Evolutionary conservation across 2,329 filamentous ascomycete genomes (phyloP).

Genomic region (Diaporthe helianthi): DNA sequence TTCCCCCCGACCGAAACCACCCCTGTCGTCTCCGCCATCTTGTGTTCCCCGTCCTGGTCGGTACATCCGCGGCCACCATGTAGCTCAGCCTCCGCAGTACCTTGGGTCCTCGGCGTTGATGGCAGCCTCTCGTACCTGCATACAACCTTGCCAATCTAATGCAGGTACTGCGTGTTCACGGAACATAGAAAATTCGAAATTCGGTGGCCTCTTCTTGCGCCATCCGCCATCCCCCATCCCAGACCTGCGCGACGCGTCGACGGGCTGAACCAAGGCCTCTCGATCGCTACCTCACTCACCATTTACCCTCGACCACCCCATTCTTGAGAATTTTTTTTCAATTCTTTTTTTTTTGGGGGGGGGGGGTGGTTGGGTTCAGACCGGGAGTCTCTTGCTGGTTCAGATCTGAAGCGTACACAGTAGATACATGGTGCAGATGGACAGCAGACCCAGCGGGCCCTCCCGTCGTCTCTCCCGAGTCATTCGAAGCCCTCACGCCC

Average conservation of each 20-base stretch:
- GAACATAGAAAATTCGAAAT: conserved; percentile 22
- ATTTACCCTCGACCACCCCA: conserved; percentile 5
- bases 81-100: conserved; percentile 21
- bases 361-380: conserved; percentile 21
- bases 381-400: conserved; percentile 19
- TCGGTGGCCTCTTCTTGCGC: conserved; percentile 20
- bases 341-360: no score
- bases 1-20: conserved; percentile 16
- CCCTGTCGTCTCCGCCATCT: conserved; percentile 24
- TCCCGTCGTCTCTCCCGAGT: conserved; percentile 26
- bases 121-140: conserved; percentile 30
- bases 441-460: conserved; percentile 24
- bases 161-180: conserved; percentile 30
- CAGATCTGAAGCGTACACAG: conserved; percentile 28
- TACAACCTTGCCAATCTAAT: conserved; percentile 31
- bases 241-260: conserved; percentile 6
- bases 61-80: conserved; percentile 18
- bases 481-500: conserved; percentile 24
- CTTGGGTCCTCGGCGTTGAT: conserved; percentile 15
- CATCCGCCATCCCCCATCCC: conserved; percentile 16
- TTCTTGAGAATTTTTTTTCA: no score
- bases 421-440: conserved; percentile 9
- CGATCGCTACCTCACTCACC: not conserved
- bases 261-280: not conserved
- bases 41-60: conserved; percentile 33